Evolutionary conservation across 192 early-diverging fungal genomes (phyloP), one percentile per base, ranked within the genome.

Genomic region (Paraglomus brasilianum): DNA sequence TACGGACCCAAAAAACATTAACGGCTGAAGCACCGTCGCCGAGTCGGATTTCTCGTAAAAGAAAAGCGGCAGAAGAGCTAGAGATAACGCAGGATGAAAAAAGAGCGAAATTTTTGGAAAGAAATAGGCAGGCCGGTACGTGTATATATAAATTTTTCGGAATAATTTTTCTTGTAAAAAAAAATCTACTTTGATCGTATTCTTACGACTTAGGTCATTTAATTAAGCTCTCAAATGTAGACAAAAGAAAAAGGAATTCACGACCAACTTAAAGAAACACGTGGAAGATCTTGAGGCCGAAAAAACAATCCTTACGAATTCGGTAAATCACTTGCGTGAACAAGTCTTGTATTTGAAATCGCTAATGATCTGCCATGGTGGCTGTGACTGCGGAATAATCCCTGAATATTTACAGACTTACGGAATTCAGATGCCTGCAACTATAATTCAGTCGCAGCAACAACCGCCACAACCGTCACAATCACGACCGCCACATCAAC

Each of bases 161-260:
- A n/a, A n/a, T n/a, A n/a, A n/a, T n/a, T n/a, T n/a, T n/a, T n/a
- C n/a, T n/a, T n/a, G n/a, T n/a, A n/a, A n/a, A n/a, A n/a, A n/a
- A n/a, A n/a, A n/a, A n/a, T n/a, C n/a, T n/a, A 30, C 30, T 30
- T 1, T 30, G 30, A 64, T 22, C 15, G 4, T 19, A 5, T 62
- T 15, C 21, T 24, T 40, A 38, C 13, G 19, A 47, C 74, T 45
- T 24, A 11, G n/a, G 39, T 72, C 71, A 42, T 43, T 63, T 55
- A 5, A 8, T 36, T 46, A 45, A 84, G 83, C 83, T 8, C 78
- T 76, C 8, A 85, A 85, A 74, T 85, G 83, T 59, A 65, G 83
- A 52, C 82, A 79, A 72, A 82, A 83, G 70, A 85, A 85, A 74
- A 85, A 85, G 60, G 24, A 70, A 67, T 85, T 81, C 75, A 53